Evolutionary conservation across 495 filamentous ascomycete species (phyloP).

Genomic region (Hyaloscypha hepaticicola): DNA sequence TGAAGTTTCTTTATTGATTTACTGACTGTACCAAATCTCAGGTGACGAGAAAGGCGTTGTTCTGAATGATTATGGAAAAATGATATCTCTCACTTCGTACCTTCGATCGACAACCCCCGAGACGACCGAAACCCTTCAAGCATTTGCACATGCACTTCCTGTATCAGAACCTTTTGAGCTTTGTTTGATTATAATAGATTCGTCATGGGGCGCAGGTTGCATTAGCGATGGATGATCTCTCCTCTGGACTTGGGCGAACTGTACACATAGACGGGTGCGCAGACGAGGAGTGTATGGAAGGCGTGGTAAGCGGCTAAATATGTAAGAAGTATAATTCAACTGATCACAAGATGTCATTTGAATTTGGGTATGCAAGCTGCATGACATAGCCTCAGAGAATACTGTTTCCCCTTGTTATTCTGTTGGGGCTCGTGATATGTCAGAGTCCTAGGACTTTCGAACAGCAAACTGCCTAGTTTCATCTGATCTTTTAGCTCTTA

Average conservation of each 20-base stretch:
- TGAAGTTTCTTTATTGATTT: slow-evolving; percentile 20
- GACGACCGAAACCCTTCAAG: background rate
- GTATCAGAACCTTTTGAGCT: slow-evolving; percentile 27
- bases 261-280: slow-evolving; percentile 31
- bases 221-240: slow-evolving; percentile 36
- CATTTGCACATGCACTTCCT: slow-evolving; percentile 15
- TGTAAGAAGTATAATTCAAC: background rate
- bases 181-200: slow-evolving; percentile 32
- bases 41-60: slow-evolving; percentile 58
- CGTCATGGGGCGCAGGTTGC: slow-evolving; percentile 25
- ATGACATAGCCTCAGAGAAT: background rate
- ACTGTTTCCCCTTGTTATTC: background rate
- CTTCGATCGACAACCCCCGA: background rate
- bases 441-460: too few species aligned
- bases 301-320: slow-evolving; percentile 17
- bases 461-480: background rate
- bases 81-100: background rate
- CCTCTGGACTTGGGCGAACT: slow-evolving; percentile 29
- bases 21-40: slow-evolving; percentile 39
- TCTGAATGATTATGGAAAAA: slow-evolving; percentile 38
- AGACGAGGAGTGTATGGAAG: slow-evolving; percentile 21
- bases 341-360: background rate
- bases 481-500: background rate
- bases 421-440: too few species aligned
- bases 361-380: background rate